phyloP scores from a whole-genome alignment of 768 basidiomycete genomes.

The Mycena maculata region DNA sequence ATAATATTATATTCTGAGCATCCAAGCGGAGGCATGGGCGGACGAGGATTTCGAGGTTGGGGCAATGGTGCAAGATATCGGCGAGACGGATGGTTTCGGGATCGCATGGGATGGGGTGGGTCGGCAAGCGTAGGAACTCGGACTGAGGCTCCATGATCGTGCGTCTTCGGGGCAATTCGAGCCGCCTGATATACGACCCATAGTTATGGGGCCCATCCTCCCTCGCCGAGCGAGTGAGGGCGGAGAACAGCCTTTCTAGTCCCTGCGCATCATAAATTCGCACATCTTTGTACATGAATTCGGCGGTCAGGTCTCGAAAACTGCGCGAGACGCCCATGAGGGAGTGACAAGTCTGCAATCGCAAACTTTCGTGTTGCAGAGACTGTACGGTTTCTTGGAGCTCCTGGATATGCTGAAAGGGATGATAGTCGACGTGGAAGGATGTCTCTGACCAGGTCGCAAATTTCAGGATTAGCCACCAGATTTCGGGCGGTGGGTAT shows the following conservation, averaged over 20 bases:
- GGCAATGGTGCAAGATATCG: constrained; percentile 16
- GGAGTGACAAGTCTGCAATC: constrained; percentile 20
- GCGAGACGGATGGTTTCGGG: not conserved
- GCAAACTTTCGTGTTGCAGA: not conserved
- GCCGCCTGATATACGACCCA: constrained; percentile 18
- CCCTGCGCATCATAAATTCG: constrained; percentile 15
- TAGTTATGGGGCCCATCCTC: constrained; percentile 15
- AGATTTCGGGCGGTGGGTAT: constrained; percentile 23
- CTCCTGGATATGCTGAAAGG: constrained; percentile 26
- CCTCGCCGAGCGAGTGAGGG: constrained; percentile 10
- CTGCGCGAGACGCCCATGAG: constrained; percentile 15
- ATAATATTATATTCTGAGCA: constrained; percentile 20
- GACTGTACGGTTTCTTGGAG: constrained; percentile 9
- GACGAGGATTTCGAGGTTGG: constrained; percentile 35
- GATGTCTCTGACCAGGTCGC: not conserved
- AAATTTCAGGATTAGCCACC: constrained; percentile 17
- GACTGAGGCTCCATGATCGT: not conserved
- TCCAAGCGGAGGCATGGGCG: constrained; percentile 28
- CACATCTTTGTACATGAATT: constrained; percentile 25
- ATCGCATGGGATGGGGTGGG: constrained; percentile 1
- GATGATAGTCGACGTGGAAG: constrained; percentile 12
- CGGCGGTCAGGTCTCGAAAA: constrained; percentile 17
- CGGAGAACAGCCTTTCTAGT: constrained; percentile 13
- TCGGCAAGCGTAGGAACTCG: constrained; percentile 1
- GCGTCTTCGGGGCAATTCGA: constrained; percentile 20